Percentiles rank a stretch among this genome's conserved stretches.
These are phyloP conservation scores for Claviceps sp. DNA, from an alignment of 2,329 filamentous ascomycete species.

Conservation along the genomic window DNA sequence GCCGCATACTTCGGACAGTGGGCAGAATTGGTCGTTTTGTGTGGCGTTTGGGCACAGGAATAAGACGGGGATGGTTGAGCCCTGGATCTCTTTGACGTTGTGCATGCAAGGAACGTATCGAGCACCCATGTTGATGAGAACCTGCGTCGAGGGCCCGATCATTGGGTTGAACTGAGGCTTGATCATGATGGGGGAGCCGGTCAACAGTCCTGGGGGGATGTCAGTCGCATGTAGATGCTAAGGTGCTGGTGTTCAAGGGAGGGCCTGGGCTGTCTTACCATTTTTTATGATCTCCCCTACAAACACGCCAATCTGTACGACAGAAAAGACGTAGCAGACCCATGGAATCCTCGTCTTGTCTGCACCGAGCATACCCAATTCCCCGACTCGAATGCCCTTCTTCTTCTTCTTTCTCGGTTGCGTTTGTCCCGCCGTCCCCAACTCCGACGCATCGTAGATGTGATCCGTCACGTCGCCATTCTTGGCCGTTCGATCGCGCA, in stretches of 20 bases:
- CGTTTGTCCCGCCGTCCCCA: slow-evolving; percentile 10
- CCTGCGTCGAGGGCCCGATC: slow-evolving; percentile 83
- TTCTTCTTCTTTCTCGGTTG: slow-evolving; percentile 18
- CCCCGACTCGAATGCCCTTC: slow-evolving; percentile 39
- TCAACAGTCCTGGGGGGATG: slow-evolving; percentile 49
- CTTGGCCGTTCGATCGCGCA: slow-evolving; percentile 36
- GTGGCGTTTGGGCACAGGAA: slow-evolving; percentile 81
- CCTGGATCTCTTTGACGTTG: slow-evolving; percentile 53
- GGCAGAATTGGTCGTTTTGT: slow-evolving; percentile 47
- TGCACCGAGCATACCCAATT: slow-evolving; percentile 45
- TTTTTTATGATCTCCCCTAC: slow-evolving; percentile 79
- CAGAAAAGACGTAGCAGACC: slow-evolving; percentile 68
- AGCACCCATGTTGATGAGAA: slow-evolving; percentile 94
- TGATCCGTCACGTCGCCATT: slow-evolving; percentile 38
- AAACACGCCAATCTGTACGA: slow-evolving; percentile 72
- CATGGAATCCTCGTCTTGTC: slow-evolving; percentile 52
- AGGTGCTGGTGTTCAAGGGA: background rate
- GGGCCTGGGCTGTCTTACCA: slow-evolving; percentile 32
- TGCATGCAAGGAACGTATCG: slow-evolving; percentile 94
- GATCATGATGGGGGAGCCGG: slow-evolving; percentile 64
- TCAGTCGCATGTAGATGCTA: background rate
- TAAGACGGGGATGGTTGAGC: slow-evolving; percentile 29
- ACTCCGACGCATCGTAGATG: slow-evolving; percentile 43
- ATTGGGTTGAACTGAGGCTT: slow-evolving; percentile 88
- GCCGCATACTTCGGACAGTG: slow-evolving; percentile 69